Percentiles rank a stretch among this genome's conserved stretches.
Conservation (phyloP, 139 green algal genomes). For the Chlorokybus atmophyticus region DNA sequence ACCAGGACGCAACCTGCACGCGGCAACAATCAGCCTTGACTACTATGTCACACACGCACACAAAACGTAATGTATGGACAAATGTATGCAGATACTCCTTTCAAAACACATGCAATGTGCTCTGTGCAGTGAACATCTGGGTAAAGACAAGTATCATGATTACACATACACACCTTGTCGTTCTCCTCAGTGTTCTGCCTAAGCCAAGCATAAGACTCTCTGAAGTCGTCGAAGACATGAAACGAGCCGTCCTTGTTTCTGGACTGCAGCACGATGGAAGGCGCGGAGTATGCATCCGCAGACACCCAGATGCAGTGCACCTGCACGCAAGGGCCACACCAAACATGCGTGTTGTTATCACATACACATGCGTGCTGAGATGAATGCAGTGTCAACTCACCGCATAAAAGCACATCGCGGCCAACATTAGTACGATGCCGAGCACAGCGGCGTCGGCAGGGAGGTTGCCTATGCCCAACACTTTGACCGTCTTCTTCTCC, state of each 20-base stretch:
- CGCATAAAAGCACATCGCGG: constrained; percentile 25
- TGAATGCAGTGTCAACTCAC: not conserved
- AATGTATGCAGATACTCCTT: too few relatives aligned
- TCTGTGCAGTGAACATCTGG: too few relatives aligned
- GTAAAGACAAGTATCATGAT: too few relatives aligned
- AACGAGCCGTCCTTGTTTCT: constrained; percentile 10
- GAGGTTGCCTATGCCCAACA: constrained; percentile 10
- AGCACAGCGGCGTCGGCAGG: constrained; percentile 33
- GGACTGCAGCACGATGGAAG: constrained; percentile 71
- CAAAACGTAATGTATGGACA: too few relatives aligned
- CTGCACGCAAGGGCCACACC: constrained; percentile 4
- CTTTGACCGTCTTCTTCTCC: not conserved
- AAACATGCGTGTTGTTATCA: not conserved
- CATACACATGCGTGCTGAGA: not conserved
- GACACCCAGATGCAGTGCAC: constrained; percentile 65
- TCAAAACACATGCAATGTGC: too few relatives aligned
- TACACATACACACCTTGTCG: constrained; percentile 24
- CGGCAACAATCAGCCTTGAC: not conserved
- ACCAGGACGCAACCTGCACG: constrained; percentile 34
- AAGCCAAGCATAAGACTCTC: constrained; percentile 33
- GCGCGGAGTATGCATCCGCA: constrained; percentile 81
- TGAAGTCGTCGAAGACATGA: constrained; percentile 31
- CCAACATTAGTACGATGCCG: constrained; percentile 28
- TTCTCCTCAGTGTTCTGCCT: constrained; percentile 31
- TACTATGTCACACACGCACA: too few relatives aligned